Percentiles rank a stretch among this genome's conserved stretches.
These are phyloP conservation scores for Teunomyces stri DNA, from an alignment of 805 yeast genomes.

Conservation along the genomic window DNA sequence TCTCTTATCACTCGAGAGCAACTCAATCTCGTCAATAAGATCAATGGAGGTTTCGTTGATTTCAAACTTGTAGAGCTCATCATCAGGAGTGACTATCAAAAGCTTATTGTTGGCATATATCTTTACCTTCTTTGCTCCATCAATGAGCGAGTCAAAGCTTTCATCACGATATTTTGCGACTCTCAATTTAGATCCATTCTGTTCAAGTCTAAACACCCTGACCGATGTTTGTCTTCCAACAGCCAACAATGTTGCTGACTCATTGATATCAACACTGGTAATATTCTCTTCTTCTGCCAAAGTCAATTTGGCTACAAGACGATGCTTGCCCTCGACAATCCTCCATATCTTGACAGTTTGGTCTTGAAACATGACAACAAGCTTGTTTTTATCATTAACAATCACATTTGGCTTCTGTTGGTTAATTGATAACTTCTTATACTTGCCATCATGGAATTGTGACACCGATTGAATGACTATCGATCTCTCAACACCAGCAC, in stretches of 20 bases:
- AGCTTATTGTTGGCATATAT: constrained; percentile 48
- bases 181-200: constrained; percentile 34
- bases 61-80: constrained; percentile 50
- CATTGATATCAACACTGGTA: constrained; percentile 61
- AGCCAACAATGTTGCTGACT: constrained; percentile 61
- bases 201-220: constrained; percentile 64
- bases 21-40: constrained; percentile 45
- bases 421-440: constrained; percentile 64
- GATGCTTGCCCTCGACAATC: constrained; percentile 46
- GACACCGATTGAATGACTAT: constrained; percentile 63
- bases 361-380: constrained; percentile 77
- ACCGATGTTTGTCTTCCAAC: constrained; percentile 70
- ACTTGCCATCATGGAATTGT: constrained; percentile 69
- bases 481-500: constrained; percentile 81
- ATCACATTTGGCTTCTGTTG: constrained; percentile 56
- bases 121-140: constrained; percentile 56
- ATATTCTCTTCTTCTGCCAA: constrained; percentile 80
- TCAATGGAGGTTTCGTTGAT: constrained; percentile 23
- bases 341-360: constrained; percentile 81
- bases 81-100: constrained; percentile 56
- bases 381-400: constrained; percentile 45
- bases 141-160: constrained; percentile 35
- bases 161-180: constrained; percentile 55
- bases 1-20: constrained; percentile 12
- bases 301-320: constrained; percentile 62